A percentile compares a stretch with the other conserved stretches of the same genome.
phyloP scores from a whole-genome alignment of 2,329 filamentous ascomycete species.

The Aspergillus novoparasiticus region DNA sequence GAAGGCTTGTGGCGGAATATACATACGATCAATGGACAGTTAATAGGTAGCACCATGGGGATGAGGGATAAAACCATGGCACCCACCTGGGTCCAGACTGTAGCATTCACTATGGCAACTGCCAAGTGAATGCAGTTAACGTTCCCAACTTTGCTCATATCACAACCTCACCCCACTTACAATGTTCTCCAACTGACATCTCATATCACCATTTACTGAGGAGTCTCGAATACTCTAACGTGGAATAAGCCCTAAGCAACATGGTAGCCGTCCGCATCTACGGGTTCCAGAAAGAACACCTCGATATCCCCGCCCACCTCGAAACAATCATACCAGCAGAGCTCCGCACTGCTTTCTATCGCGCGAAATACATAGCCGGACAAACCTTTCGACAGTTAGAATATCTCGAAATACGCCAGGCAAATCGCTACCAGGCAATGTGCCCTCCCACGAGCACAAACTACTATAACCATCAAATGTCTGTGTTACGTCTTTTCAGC shows the following conservation, averaged over 20 bases:
- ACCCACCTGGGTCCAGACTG: not conserved
- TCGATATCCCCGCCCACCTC: slow-evolving; percentile 21
- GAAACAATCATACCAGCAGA: slow-evolving; percentile 7
- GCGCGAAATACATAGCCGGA: slow-evolving; percentile 20
- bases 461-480: slow-evolving; percentile 18
- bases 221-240: no score
- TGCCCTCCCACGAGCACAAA: slow-evolving; percentile 21
- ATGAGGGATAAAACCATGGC: not conserved
- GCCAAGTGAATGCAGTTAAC: not conserved
- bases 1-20: not conserved
- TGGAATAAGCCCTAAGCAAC: not conserved
- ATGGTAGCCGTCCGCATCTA: not conserved
- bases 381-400: slow-evolving; percentile 18
- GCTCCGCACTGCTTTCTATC: slow-evolving; percentile 12
- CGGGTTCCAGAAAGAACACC: slow-evolving; percentile 14
- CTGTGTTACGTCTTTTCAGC: slow-evolving; percentile 29
- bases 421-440: slow-evolving; percentile 27
- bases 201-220: not conserved
- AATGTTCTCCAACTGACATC: no score
- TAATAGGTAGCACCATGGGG: not conserved
- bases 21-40: not conserved
- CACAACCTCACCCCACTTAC: not conserved
- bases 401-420: slow-evolving; percentile 18
- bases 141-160: not conserved
- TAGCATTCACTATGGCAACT: not conserved